Conservation (phyloP, 768 basidiomycete species). For the Boletus bicolor region DNA sequence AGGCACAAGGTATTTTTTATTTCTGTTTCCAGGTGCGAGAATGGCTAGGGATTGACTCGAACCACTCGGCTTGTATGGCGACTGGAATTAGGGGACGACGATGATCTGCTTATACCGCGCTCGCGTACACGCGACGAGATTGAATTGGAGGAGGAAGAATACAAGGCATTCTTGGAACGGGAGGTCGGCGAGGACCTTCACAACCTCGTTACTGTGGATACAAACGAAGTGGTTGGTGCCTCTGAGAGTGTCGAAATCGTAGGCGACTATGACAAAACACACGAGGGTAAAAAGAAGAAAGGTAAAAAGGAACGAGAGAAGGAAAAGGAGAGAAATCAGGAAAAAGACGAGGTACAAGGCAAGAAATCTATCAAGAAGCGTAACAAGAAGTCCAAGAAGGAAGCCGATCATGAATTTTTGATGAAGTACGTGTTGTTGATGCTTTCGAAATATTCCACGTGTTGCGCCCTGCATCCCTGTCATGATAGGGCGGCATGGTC, state of each 20-base stretch:
- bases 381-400: constrained; percentile 44
- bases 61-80: neutral
- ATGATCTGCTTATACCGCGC: constrained; percentile 68
- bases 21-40: neutral
- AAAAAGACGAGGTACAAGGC: constrained; percentile 15
- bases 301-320: constrained; percentile 32
- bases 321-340: constrained; percentile 24
- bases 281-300: constrained; percentile 33
- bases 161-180: constrained; percentile 73
- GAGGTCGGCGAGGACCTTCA: constrained; percentile 77
- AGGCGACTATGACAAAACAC: constrained; percentile 26
- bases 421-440: constrained; percentile 62
- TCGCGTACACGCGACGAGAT: constrained; percentile 77
- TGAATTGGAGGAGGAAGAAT: constrained; percentile 81
- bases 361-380: constrained; percentile 21
- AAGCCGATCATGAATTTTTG: constrained; percentile 82
- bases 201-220: constrained; percentile 58
- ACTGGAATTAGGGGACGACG: constrained; percentile 45
- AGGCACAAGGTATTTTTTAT: constrained; percentile 12
- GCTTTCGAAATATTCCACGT: neutral
- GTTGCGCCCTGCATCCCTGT: neutral
- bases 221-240: constrained; percentile 8
- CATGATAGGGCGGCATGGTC: neutral
- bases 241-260: constrained; percentile 27
- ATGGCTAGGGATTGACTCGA: neutral